Base-by-base conservation (phyloP, 345 rosid species). In the Microcos paniculata region DNA sequence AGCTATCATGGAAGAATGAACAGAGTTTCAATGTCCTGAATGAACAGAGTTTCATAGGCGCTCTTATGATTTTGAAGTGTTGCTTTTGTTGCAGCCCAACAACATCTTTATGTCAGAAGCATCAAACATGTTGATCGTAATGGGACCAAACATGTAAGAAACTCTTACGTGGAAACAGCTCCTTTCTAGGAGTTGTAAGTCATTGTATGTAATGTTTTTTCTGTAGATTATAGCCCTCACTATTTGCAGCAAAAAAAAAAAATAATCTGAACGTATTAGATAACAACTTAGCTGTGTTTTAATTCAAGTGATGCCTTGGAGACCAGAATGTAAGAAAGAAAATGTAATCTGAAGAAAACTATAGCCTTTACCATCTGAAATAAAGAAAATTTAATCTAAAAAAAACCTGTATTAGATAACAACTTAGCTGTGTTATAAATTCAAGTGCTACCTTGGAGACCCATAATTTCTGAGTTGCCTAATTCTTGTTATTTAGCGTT, bases 71-170 rank as follows among this genome's bases (percentile, higher is more conserved):
- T 67, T 48, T 40, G 23, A 16, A 71, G 26, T 62, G 33, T 70
- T 56, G 61, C 48, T 69, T 71, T 74, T 70, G 62, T 82, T 85
- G 83, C 94, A 95, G 98, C 85, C 99, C 71, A 95, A 95, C 85
- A 87, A 86, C 84, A 85, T 95, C 83, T 95, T 95, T 79, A 82
- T 95, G 76, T 91, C 99, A 71, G 97, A 93, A 84, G 97, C 98
- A 83, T 84, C 97, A 72, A 95, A 95, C 83, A 84, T 95, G 96
- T 80, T 95, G 82, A 84, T 93, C 79, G 90, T 93, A 82, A 88
- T 80, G 79, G 99, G 99, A 75, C 99, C 97, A 79, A 95, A 95
- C 88, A 95, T 93, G 99, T 93, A 86, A 87, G 93, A 61, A 63
- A 69, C 58, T 31, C 70, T 48, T 57, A 58, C 61, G 13, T 71